Percentiles rank a stretch among this genome's conserved stretches.
Conservation (phyloP, 495 filamentous ascomycete species). For the Penicillium cosmopolitanum region DNA sequence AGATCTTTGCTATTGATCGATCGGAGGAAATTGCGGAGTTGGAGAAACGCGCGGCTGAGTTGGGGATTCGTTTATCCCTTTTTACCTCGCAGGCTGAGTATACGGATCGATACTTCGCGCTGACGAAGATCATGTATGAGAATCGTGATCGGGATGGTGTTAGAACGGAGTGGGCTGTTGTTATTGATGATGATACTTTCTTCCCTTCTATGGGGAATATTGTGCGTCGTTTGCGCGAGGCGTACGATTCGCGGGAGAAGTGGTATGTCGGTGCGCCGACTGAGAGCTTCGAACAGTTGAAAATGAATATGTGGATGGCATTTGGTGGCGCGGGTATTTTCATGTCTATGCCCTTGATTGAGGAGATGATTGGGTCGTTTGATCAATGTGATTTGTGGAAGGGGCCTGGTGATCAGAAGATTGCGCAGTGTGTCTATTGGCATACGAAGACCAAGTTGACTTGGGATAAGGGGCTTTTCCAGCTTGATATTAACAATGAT, state of each 20-base stretch:
- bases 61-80: slow-evolving; percentile 48
- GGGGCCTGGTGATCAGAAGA: slow-evolving; percentile 29
- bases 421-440: slow-evolving; percentile 44
- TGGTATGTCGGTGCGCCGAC: slow-evolving; percentile 52
- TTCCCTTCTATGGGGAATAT: slow-evolving; percentile 46
- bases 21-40: not conserved
- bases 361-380: slow-evolving; percentile 29
- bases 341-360: slow-evolving; percentile 40
- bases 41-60: slow-evolving; percentile 13
- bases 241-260: slow-evolving; percentile 36
- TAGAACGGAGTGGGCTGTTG: slow-evolving; percentile 50
- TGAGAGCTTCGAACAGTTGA: slow-evolving; percentile 41
- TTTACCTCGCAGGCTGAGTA: slow-evolving; percentile 35
- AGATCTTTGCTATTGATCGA: slow-evolving; percentile 42
- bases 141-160: slow-evolving; percentile 25
- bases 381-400: slow-evolving; percentile 24
- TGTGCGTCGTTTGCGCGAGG: slow-evolving; percentile 26
- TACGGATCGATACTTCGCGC: slow-evolving; percentile 52
- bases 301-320: slow-evolving; percentile 38
- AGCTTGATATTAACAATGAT: slow-evolving; percentile 42
- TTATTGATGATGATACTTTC: slow-evolving; percentile 65
- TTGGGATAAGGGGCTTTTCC: slow-evolving; percentile 42
- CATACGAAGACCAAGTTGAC: slow-evolving; percentile 43
- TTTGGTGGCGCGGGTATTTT: slow-evolving; percentile 56
- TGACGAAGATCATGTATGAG: slow-evolving; percentile 47